Evolutionary conservation across 2,329 filamentous ascomycete species (phyloP), one percentile per base, ranked within the genome.

Genomic region (Venturia pyrina): DNA sequence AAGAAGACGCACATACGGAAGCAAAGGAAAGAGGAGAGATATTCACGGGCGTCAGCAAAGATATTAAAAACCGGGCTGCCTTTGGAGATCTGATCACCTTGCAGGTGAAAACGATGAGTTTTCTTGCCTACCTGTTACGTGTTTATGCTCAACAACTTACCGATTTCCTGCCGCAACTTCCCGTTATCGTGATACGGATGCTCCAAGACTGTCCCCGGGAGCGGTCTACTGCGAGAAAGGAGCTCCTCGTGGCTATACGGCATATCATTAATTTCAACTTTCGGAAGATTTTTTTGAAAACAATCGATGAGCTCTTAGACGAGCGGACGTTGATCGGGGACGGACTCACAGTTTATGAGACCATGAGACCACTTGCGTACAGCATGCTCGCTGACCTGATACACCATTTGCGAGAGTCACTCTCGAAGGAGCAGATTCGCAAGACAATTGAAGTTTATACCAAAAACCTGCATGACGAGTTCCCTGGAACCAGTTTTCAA

Each of bases 181-280:
- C 95, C 0, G 88, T 89, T 43, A 93, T 98, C 46, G 91, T 98
- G 3, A 91, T 99, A 7, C 86, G 95, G 6, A 79, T 99, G 59
- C 81, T 99, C 59, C 91, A 96, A 73, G 95, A 99, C 73, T 98
- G 95, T 67, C 95, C 95, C 0, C 83, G 93, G 62, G 95, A 98
- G 77, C 96, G 96, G 73, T 97, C 93, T 0, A 89, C 89, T 2
- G 91, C 93, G 0, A 85, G 96, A 21, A 99, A 99, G 75, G 95
- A 99, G 76, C 82, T 99, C 24, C 80, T 99, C 56, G 95, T 99
- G 64, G 96, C 95, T 0, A 97, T 99, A 67, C 86, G 96, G 28
- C 96, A 99, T 73, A 97, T 99, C 71, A 97, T 99, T 76, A 99
- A 98, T 78, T 98, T 98, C 78, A 98, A 98, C 74, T 98, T 97